Conservation (phyloP, 2,329 filamentous ascomycete species). For the Trichoderma endophyticum region DNA sequence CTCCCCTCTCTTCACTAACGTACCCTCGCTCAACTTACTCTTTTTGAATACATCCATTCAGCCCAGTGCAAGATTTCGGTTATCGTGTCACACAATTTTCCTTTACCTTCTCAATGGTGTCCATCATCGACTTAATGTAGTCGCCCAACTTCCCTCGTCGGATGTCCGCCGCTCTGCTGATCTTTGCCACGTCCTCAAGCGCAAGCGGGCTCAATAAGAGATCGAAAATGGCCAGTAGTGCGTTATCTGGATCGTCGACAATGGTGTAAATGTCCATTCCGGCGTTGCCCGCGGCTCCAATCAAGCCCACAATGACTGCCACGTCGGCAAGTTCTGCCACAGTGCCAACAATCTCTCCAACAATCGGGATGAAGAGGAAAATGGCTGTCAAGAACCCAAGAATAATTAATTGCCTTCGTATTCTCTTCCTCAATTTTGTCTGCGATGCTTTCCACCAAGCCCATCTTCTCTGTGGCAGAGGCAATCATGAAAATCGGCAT, state of each 20-base stretch:
- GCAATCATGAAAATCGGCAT: constrained; percentile 2
- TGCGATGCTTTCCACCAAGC: neutral
- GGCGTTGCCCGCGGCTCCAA: constrained; percentile 5
- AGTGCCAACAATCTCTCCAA: neutral
- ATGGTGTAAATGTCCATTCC: constrained; percentile 4
- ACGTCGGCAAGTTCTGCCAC: neutral
- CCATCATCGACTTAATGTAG: neutral
- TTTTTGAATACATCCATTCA: no score
- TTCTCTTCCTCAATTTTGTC: constrained; percentile 2
- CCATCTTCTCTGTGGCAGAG: neutral
- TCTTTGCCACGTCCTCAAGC: neutral
- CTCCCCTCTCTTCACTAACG: neutral
- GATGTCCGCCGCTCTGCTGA: neutral
- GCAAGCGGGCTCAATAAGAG: neutral
- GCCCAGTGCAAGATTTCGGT: no score
- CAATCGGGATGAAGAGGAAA: constrained; percentile 3
- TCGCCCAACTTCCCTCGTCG: neutral
- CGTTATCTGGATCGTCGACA: constrained; percentile 4
- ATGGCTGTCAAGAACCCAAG: neutral
- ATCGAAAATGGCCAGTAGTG: neutral
- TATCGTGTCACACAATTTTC: neutral
- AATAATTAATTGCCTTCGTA: neutral
- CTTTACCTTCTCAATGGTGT: neutral
- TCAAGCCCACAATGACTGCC: neutral
- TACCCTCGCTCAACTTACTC: no score